A percentile compares a stretch with the other conserved stretches of the same genome.
These are phyloP conservation scores for Talaromyces sp. DNA, from an alignment of 2,329 filamentous ascomycete species.

Conservation along the genomic window DNA sequence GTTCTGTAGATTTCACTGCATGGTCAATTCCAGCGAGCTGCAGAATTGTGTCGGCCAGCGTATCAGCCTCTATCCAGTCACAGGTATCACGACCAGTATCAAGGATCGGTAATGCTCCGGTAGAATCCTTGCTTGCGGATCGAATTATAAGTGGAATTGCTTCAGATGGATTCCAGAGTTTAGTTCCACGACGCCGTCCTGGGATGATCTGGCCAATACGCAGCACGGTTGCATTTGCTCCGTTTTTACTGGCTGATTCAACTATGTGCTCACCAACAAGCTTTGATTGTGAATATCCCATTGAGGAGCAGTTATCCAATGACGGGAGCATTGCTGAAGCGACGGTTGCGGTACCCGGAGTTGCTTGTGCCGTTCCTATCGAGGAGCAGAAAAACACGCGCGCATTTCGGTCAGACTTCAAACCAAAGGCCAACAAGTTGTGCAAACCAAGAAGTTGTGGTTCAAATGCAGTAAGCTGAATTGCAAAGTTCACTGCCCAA, in stretches of 20 bases:
- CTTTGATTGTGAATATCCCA: slow-evolving; percentile 36
- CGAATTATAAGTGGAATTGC: slow-evolving; percentile 33
- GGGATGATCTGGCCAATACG: slow-evolving; percentile 35
- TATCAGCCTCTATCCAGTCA: slow-evolving; percentile 34
- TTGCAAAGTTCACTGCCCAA: slow-evolving; percentile 56
- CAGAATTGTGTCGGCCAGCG: slow-evolving; percentile 26
- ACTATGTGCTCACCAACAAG: slow-evolving; percentile 32
- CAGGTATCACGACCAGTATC: slow-evolving; percentile 22
- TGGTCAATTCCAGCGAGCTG: slow-evolving; percentile 23
- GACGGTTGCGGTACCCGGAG: slow-evolving; percentile 14
- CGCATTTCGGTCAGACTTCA: slow-evolving; percentile 21
- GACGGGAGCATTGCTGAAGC: slow-evolving; percentile 21
- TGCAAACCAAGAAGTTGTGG: slow-evolving; percentile 45
- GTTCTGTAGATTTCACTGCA: slow-evolving; percentile 1
- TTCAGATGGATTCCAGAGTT: slow-evolving; percentile 35
- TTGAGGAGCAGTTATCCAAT: slow-evolving; percentile 22
- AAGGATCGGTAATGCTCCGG: slow-evolving; percentile 27
- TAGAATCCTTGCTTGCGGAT: slow-evolving; percentile 25
- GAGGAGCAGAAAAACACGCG: slow-evolving; percentile 52
- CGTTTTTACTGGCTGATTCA: slow-evolving; percentile 25
- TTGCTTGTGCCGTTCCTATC: slow-evolving; percentile 40
- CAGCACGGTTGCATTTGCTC: slow-evolving; percentile 29
- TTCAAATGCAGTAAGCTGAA: slow-evolving; percentile 48
- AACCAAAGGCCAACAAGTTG: slow-evolving; percentile 32
- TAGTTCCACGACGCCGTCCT: slow-evolving; percentile 30